These are phyloP conservation scores for Nicotiana obtusifolia DNA, from an alignment of 257 asterid species.

Conservation along the genomic window DNA sequence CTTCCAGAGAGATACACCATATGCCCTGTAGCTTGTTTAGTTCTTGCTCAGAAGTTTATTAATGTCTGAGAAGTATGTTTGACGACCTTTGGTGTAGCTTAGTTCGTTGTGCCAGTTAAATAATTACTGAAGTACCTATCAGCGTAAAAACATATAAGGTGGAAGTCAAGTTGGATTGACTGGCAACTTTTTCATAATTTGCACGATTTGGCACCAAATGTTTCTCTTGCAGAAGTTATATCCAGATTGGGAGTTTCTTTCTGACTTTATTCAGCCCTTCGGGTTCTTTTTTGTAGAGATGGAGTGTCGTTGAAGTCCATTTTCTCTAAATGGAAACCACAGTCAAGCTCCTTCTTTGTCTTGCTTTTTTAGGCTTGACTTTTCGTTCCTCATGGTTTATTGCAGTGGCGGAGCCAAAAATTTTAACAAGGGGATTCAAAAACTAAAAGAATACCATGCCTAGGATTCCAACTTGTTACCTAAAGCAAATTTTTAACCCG, in stretches of 20 bases:
- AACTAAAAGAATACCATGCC: too few relatives aligned
- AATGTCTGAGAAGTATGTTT: background rate
- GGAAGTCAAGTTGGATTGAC: background rate
- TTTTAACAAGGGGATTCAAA: too few relatives aligned
- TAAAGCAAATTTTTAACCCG: too few relatives aligned
- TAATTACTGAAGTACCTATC: background rate
- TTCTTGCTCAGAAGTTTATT: background rate
- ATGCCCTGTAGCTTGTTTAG: background rate
- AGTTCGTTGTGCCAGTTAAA: slow-evolving; percentile 1
- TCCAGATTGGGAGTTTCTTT: background rate
- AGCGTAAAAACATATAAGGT: background rate
- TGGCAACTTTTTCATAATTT: background rate
- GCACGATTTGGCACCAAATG: background rate
- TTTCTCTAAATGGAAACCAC: background rate
- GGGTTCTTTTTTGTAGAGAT: slow-evolving; percentile 1
- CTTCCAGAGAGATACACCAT: background rate
- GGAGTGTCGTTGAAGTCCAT: background rate
- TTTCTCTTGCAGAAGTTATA: background rate
- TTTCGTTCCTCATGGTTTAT: background rate
- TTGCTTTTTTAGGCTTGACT: background rate
- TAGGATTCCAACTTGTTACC: too few relatives aligned
- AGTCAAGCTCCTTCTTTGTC: background rate
- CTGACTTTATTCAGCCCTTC: background rate
- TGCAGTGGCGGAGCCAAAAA: too few relatives aligned
- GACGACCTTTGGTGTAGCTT: background rate